phyloP scores from a whole-genome alignment of 2,329 filamentous ascomycete species.

The Nothopassalora personata region DNA sequence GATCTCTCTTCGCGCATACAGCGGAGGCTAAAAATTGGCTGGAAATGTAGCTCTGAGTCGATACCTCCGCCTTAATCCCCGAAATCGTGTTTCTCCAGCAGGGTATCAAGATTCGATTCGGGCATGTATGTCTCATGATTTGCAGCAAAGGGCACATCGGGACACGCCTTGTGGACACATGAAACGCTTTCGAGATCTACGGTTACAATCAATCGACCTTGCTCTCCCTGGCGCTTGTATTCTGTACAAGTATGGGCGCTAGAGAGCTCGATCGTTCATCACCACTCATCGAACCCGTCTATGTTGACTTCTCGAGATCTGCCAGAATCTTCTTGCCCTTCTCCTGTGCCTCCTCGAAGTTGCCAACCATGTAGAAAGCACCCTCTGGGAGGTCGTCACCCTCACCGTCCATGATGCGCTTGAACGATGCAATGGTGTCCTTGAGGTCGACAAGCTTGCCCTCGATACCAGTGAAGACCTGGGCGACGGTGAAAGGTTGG shows the following conservation, averaged over 20 bases:
- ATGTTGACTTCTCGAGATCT: conserved; percentile 61
- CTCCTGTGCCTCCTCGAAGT: conserved; percentile 82
- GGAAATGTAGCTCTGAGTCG: neutral
- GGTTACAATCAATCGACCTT: conserved; percentile 21
- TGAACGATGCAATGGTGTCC: conserved; percentile 96
- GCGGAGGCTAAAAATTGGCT: conserved; percentile 17
- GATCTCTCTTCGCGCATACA: conserved; percentile 42
- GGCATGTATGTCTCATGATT: neutral
- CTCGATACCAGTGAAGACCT: conserved; percentile 90
- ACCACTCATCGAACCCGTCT: conserved; percentile 11
- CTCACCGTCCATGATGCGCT: conserved; percentile 92
- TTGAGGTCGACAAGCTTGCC: conserved; percentile 96
- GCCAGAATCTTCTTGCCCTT: conserved; percentile 99
- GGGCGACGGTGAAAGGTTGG: conserved; percentile 92
- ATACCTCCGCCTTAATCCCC: neutral
- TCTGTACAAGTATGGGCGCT: conserved; percentile 24
- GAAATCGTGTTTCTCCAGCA: too few relatives aligned
- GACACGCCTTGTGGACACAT: conserved; percentile 12
- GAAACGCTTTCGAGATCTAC: conserved; percentile 27
- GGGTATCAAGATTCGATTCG: neutral
- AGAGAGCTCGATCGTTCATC: conserved; percentile 18
- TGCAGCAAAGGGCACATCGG: neutral
- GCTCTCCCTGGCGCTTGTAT: conserved; percentile 24
- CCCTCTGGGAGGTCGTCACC: conserved; percentile 92
- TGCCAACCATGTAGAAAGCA: conserved; percentile 97